A percentile compares a stretch with the other conserved stretches of the same genome.
phyloP scores from a whole-genome alignment of 805 yeast species.

The Candida suzukii region DNA sequence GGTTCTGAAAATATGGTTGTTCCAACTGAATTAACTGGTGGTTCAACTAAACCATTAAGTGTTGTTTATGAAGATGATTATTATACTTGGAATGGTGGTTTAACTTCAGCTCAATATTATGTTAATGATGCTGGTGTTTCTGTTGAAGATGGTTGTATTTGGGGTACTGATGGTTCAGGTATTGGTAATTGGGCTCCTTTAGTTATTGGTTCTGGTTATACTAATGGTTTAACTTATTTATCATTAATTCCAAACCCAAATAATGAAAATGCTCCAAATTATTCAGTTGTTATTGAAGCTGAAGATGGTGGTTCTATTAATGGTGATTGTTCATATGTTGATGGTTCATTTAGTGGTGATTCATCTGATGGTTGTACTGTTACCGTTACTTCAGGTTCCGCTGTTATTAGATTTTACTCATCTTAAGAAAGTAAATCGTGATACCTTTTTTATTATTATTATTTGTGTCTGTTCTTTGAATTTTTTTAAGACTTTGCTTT shows the following conservation, averaged over 20 bases:
- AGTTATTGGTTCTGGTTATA: constrained; percentile 86
- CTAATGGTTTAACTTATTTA: constrained; percentile 67
- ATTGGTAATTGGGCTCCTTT: constrained; percentile 99
- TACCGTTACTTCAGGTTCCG: constrained; percentile 30
- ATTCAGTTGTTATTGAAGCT: constrained; percentile 38
- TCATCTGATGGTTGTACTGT: constrained; percentile 79
- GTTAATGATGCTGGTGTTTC: constrained; percentile 95
- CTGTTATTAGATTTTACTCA: constrained; percentile 27
- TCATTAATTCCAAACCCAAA: constrained; percentile 95
- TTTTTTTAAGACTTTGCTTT: too few relatives aligned
- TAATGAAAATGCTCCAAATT: constrained; percentile 57
- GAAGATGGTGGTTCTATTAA: constrained; percentile 26
- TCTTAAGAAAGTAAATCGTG: too few relatives aligned
- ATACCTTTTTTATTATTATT: too few relatives aligned
- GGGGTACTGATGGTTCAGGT: constrained; percentile 79
- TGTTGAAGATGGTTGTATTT: constrained; percentile 83
- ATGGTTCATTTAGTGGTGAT: constrained; percentile 42
- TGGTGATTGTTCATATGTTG: constrained; percentile 36
- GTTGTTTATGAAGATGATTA: constrained; percentile 75
- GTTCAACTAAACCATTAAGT: constrained; percentile 57
- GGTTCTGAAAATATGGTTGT: constrained; percentile 98
- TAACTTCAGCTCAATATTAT: constrained; percentile 93
- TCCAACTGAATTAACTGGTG: constrained; percentile 78
- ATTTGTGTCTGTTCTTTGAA: too few relatives aligned
- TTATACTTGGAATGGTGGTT: constrained; percentile 74